These are phyloP conservation scores for Trifolium pratense DNA, from an alignment of 306 rosid species.

Conservation along the genomic window DNA sequence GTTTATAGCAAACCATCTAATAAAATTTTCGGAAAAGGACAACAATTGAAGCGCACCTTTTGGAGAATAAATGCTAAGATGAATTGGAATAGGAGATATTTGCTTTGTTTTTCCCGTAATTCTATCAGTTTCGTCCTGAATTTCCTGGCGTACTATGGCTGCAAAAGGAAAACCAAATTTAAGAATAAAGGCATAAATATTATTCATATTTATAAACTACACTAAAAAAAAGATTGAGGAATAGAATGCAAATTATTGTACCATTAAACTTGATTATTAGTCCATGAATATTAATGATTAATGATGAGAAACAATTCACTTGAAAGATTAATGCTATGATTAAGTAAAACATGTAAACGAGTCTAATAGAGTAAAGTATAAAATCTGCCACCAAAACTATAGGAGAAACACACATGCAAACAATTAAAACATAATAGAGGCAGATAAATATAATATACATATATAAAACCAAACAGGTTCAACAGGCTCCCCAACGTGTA, in stretches of 20 bases:
- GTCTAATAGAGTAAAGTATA: not conserved
- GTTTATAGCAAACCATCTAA: conserved; percentile 29
- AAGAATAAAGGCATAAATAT: conserved; percentile 22
- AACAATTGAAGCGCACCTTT: conserved; percentile 59
- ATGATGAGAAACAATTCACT: conserved; percentile 1
- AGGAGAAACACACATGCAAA: not conserved
- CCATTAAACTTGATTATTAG: conserved; percentile 1
- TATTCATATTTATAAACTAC: conserved; percentile 21
- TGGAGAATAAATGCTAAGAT: conserved; percentile 96
- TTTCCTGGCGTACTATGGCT: conserved; percentile 89
- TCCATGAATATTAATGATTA: conserved; percentile 2
- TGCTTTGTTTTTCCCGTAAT: conserved; percentile 82
- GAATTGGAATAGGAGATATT: conserved; percentile 94
- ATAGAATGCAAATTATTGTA: conserved; percentile 17
- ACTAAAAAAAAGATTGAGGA: not conserved
- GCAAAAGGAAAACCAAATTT: conserved; percentile 42
- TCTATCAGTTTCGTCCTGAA: conserved; percentile 95
- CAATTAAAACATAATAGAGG: conserved; percentile 11
- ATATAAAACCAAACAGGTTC: not conserved
- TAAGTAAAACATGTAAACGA: not conserved
- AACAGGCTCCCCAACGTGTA: not conserved
- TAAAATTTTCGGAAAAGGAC: not conserved
- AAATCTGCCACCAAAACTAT: not conserved
- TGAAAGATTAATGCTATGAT: not conserved
- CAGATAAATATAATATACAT: no score